Conservation (phyloP, 1,139 yeast species). For the Barnettozyma hawaiiensis region DNA sequence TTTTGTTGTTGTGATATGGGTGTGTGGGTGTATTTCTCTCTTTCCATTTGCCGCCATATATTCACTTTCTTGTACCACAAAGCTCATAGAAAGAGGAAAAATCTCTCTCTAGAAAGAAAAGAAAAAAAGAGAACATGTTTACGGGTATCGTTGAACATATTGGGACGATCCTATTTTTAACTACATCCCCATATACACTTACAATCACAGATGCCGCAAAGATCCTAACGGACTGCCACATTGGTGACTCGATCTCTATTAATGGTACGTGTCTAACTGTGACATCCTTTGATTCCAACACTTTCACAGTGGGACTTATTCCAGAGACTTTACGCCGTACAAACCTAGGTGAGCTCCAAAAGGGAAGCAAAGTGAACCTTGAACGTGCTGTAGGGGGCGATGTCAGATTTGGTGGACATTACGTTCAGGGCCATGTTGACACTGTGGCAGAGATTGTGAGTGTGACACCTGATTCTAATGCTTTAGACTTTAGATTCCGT, state of each 20-base stretch:
- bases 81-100: no score
- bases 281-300: slow-evolving; percentile 58
- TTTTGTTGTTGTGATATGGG: no score
- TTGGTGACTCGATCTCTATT: slow-evolving; percentile 89
- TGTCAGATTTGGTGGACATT: slow-evolving; percentile 91
- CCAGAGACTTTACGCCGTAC: slow-evolving; percentile 89
- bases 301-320: slow-evolving; percentile 85
- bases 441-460: slow-evolving; percentile 67
- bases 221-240: slow-evolving; percentile 71
- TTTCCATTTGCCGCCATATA: no score
- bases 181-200: slow-evolving; percentile 2
- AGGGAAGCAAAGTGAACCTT: slow-evolving; percentile 67
- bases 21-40: no score
- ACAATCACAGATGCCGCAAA: slow-evolving; percentile 56
- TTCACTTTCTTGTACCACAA: no score
- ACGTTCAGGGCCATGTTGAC: slow-evolving; percentile 97
- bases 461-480: slow-evolving; percentile 63
- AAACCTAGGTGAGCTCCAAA: slow-evolving; percentile 55
- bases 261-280: slow-evolving; percentile 92
- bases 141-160: slow-evolving; percentile 89
- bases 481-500: slow-evolving; percentile 69
- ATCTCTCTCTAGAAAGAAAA: no score
- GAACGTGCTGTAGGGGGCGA: slow-evolving; percentile 86
- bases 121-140: slow-evolving; percentile 49
- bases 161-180: slow-evolving; percentile 43